Conservation (phyloP, 495 filamentous ascomycete genomes). For the Hypoxylon subgilvum region DNA sequence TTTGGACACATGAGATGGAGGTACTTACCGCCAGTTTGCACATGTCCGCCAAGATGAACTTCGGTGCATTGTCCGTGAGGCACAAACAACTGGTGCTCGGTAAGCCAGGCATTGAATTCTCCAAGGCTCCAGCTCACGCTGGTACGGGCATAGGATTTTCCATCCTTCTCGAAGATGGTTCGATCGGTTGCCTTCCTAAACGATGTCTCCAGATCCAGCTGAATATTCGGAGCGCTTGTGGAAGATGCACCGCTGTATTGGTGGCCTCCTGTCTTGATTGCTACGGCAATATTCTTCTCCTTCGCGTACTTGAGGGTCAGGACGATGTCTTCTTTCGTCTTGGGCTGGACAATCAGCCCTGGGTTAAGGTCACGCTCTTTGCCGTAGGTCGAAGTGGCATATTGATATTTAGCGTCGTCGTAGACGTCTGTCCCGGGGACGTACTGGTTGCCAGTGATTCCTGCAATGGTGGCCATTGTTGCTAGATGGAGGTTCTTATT, state of each 20-base stretch:
- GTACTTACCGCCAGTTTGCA: constrained; percentile 46
- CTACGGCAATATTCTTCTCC: constrained; percentile 43
- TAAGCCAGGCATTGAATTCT: constrained; percentile 46
- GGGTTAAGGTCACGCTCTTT: constrained; percentile 45
- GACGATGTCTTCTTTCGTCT: constrained; percentile 46
- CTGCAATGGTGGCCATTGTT: constrained; percentile 40
- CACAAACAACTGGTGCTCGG: constrained; percentile 46
- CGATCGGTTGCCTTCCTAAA: constrained; percentile 41
- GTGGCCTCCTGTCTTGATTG: constrained; percentile 49
- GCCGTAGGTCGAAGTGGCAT: constrained; percentile 46
- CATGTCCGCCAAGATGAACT: constrained; percentile 52
- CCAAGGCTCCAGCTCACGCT: constrained; percentile 50
- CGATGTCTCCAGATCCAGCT: constrained; percentile 43
- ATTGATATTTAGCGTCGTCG: constrained; percentile 42
- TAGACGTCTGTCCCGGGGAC: constrained; percentile 36
- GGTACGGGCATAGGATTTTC: constrained; percentile 41
- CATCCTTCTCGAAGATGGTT: constrained; percentile 39
- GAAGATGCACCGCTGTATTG: constrained; percentile 52
- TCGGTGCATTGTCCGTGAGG: constrained; percentile 52
- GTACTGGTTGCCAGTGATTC: constrained; percentile 40
- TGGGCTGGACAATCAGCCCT: constrained; percentile 44
- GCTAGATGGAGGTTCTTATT: background rate
- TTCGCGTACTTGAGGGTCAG: constrained; percentile 45
- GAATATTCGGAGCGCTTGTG: constrained; percentile 45
- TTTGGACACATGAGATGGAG: background rate